Evolutionary conservation across 805 yeast genomes (phyloP), one percentile per base, ranked within the genome.

Genomic region (Candida verbasci): DNA sequence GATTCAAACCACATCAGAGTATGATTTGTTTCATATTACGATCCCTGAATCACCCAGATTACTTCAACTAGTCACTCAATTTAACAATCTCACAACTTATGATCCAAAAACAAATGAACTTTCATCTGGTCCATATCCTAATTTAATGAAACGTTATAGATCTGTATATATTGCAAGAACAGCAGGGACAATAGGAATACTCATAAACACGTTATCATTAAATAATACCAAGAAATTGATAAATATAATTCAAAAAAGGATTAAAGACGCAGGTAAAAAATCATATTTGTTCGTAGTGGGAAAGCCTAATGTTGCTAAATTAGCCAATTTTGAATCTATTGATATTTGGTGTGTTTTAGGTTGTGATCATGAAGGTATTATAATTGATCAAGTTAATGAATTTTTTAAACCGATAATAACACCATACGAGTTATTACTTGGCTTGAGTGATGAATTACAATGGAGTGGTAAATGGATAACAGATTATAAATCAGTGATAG

Each of bases 401-500:
- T 91, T 82, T 53, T 86, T 77, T 64, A 87, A 82, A 56, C 97
- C 97, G 1, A 84, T 93, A 9, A 78, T 93, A 14, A 93, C 98
- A 0, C 97, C 97, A 0, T 91, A 86, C 58, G 98, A 93, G 56
- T 64, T 93, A 27, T 74, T 81, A 32, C 61, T 91, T 56, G 95
- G 97, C 0, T 68, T 93, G 40, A 74, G 75, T 43, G 78, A 76
- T 17, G 87, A 83, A 44, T 69, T 86, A 16, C 68, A 78, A 1
- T 93, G 98, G 98, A 81, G 94, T 0, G 97, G 97, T 1, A 74
- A 83, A 47, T 93, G 98, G 97, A 74, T 85, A 9, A 78, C 87
- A 1, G 93, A 85, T 47, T 88, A 89, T 58, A 51, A 64, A 16
- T 75, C 74, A 26, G 71, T 77, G 3, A 64, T 81, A 3, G 48